phyloP scores from a whole-genome alignment of 352 stramenopile species.

The Phytophthora meadii region DNA sequence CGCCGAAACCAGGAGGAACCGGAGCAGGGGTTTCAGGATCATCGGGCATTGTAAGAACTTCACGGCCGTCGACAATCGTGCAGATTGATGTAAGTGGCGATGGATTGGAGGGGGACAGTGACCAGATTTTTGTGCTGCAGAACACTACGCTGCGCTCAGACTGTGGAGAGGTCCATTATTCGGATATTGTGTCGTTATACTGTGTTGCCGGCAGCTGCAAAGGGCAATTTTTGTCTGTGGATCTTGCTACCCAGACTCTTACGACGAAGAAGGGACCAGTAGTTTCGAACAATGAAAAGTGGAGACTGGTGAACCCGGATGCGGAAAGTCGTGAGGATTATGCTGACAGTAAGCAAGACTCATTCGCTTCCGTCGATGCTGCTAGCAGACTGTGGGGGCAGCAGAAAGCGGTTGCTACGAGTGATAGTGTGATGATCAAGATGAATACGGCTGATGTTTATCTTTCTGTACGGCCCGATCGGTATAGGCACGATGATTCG shows the following conservation, averaged over 20 bases:
- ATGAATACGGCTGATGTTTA: slow-evolving; percentile 69
- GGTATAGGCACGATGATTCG: slow-evolving; percentile 25
- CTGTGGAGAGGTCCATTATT: slow-evolving; percentile 75
- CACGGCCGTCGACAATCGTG: slow-evolving; percentile 16
- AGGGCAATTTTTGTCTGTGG: slow-evolving; percentile 78
- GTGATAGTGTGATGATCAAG: slow-evolving; percentile 79
- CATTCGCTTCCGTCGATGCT: slow-evolving; percentile 50
- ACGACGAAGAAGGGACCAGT: slow-evolving; percentile 78
- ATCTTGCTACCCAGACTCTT: slow-evolving; percentile 60
- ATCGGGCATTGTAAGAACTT: slow-evolving; percentile 28
- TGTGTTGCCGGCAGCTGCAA: slow-evolving; percentile 72
- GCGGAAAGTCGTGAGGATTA: slow-evolving; percentile 29
- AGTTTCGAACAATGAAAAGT: slow-evolving; percentile 85
- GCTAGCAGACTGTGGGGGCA: slow-evolving; percentile 60
- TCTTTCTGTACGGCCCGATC: slow-evolving; percentile 43
- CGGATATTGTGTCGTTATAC: slow-evolving; percentile 80
- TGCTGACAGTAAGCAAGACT: slow-evolving; percentile 37
- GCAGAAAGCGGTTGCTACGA: slow-evolving; percentile 69
- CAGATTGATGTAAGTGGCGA: slow-evolving; percentile 68
- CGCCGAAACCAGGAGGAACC: slow-evolving; percentile 30
- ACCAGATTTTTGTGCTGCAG: slow-evolving; percentile 83
- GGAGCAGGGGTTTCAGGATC: slow-evolving; percentile 5
- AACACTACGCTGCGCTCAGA: slow-evolving; percentile 78
- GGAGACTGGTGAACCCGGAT: slow-evolving; percentile 70
- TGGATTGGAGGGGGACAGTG: slow-evolving; percentile 71